A percentile compares a stretch with the other conserved stretches of the same genome.
Evolutionary conservation across 2,329 filamentous ascomycete species (phyloP).

Genomic region (Lizonia empirigonia): DNA sequence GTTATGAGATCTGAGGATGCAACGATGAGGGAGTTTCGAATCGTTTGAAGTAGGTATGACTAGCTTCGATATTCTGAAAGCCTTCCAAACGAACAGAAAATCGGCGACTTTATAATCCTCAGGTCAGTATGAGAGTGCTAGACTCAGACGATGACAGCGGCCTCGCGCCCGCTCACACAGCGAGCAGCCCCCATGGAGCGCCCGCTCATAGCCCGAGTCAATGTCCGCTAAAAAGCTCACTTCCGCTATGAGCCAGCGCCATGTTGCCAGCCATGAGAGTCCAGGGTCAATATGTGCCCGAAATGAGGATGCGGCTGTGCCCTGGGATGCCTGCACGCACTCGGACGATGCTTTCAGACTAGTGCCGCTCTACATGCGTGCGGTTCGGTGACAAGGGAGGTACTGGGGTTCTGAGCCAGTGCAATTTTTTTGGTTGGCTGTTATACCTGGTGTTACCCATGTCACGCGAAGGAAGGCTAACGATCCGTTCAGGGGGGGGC

Average conservation of each 20-base stretch:
- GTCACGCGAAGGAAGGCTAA: too few species aligned
- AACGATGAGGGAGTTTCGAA: not conserved
- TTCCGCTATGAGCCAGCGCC: slow-evolving; percentile 5
- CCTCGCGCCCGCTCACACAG: slow-evolving; percentile 5
- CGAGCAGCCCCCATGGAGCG: slow-evolving; percentile 3
- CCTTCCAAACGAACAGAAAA: slow-evolving; percentile 1
- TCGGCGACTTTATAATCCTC: slow-evolving; percentile 13
- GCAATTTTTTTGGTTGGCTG: too few species aligned
- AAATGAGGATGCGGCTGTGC: slow-evolving; percentile 10
- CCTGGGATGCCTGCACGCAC: slow-evolving; percentile 10
- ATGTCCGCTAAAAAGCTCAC: slow-evolving; percentile 4
- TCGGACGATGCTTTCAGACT: slow-evolving; percentile 1
- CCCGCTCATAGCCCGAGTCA: not conserved
- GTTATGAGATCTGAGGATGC: not conserved
- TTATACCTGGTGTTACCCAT: too few species aligned
- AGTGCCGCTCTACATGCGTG: too few species aligned
- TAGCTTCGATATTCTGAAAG: not conserved
- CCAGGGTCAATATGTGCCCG: too few species aligned
- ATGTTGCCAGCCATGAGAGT: slow-evolving; percentile 3
- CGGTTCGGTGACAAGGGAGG: too few species aligned
- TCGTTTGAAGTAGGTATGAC: not conserved
- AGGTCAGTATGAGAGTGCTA: slow-evolving; percentile 13
- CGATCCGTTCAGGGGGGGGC: not conserved
- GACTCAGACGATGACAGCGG: slow-evolving; percentile 11
- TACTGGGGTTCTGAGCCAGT: too few species aligned